phyloP scores from a whole-genome alignment of 1,139 yeast genomes.

The Yamadazyma sp. region DNA sequence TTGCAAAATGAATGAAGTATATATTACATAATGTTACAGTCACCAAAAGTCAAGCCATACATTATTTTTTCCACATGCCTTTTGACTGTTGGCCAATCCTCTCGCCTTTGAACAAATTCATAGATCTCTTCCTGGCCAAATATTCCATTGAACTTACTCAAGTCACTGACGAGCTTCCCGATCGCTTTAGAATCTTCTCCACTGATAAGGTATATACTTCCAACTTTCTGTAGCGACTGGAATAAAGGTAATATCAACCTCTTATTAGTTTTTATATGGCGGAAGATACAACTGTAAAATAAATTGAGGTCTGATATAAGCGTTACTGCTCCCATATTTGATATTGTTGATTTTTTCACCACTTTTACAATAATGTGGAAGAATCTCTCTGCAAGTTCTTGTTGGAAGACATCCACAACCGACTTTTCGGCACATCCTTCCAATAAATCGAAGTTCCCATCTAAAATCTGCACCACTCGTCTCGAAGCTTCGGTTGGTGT shows the following conservation, averaged over 20 bases:
- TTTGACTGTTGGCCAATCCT: conserved; percentile 79
- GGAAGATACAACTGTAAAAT: conserved; percentile 68
- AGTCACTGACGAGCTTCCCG: conserved; percentile 80
- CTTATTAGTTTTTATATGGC: conserved; percentile 58
- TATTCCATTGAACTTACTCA: conserved; percentile 84
- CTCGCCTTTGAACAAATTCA: conserved; percentile 84
- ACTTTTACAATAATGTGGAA: conserved; percentile 75
- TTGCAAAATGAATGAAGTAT: conserved; percentile 1
- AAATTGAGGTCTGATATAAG: conserved; percentile 73
- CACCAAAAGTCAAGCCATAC: conserved; percentile 81
- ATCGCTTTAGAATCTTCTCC: conserved; percentile 77
- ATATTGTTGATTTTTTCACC: conserved; percentile 65
- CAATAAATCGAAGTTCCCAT: conserved; percentile 72
- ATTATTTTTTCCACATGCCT: conserved; percentile 89
- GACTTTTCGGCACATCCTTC: conserved; percentile 86
- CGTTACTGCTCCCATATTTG: conserved; percentile 79
- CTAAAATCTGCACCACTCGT: conserved; percentile 60
- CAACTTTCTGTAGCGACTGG: conserved; percentile 79
- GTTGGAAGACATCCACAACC: conserved; percentile 88
- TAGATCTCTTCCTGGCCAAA: conserved; percentile 91
- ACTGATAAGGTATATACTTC: conserved; percentile 78
- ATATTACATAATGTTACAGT: conserved; percentile 53
- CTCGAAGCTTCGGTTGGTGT: conserved; percentile 76
- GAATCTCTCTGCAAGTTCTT: conserved; percentile 87
- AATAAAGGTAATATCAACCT: conserved; percentile 73